phyloP scores from a whole-genome alignment of 176 grass and related monocot species.

The Triticum urartu region DNA sequence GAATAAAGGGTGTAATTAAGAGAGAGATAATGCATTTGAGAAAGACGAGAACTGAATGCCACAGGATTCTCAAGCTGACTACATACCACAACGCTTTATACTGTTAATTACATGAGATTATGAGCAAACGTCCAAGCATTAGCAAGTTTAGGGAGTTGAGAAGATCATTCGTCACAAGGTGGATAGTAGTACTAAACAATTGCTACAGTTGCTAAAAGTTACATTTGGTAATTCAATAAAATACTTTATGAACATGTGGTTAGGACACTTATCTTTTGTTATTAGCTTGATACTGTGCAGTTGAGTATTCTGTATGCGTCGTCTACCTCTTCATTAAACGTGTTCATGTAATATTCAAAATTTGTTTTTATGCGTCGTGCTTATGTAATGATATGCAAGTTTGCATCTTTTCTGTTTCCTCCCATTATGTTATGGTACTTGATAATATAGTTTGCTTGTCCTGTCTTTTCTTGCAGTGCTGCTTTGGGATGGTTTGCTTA shows the following conservation, averaged over 20 bases:
- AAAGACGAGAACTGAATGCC: neutral
- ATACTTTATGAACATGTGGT: neutral
- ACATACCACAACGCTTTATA: neutral
- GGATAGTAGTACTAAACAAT: neutral
- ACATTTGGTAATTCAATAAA: neutral
- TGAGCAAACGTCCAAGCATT: neutral
- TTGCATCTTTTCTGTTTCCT: constrained; percentile 32
- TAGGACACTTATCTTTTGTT: neutral
- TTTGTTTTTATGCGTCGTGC: constrained; percentile 3
- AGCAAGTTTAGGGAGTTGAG: neutral
- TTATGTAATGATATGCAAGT: neutral
- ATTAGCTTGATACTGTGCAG: neutral
- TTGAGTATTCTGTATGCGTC: neutral
- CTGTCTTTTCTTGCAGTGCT: constrained; percentile 58
- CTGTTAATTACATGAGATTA: neutral
- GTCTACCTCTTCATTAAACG: constrained; percentile 12
- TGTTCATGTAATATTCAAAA: constrained; percentile 2
- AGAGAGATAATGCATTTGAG: neutral
- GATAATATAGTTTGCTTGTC: constrained; percentile 27
- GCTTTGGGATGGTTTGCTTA: constrained; percentile 99
- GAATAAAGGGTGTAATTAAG: neutral
- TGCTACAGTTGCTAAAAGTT: neutral
- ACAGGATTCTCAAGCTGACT: neutral
- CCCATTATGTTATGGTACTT: constrained; percentile 18
- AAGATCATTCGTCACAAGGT: neutral